These are phyloP conservation scores for Scutellaria baicalensis DNA, from an alignment of 257 asterid species.

Conservation along the genomic window DNA sequence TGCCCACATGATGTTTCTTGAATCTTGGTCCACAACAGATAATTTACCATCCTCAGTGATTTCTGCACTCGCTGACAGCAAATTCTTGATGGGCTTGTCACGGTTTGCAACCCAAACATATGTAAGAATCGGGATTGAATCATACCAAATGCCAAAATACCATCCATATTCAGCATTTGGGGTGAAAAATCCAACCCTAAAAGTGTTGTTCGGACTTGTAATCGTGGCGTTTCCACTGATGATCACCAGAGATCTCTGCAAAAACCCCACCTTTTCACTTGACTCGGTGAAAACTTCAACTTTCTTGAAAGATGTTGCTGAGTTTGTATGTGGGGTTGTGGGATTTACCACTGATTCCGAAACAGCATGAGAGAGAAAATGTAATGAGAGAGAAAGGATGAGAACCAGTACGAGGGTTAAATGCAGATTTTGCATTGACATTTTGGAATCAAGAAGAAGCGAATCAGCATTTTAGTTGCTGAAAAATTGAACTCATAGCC, in stretches of 20 bases:
- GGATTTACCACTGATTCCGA: constrained; percentile 19
- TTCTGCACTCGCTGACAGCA: constrained; percentile 32
- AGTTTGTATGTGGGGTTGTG: constrained; percentile 8
- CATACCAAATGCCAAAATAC: constrained; percentile 75
- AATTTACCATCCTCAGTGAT: constrained; percentile 44
- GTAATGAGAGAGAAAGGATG: constrained; percentile 14
- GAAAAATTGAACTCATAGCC: background rate
- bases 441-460: constrained; percentile 15
- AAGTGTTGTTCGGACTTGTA: constrained; percentile 47
- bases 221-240: constrained; percentile 43
- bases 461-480: constrained; percentile 23
- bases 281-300: background rate
- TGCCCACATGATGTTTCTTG: constrained; percentile 40
- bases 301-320: constrained; percentile 10
- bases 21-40: constrained; percentile 34
- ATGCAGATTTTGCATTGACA: constrained; percentile 15
- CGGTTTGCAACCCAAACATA: constrained; percentile 83
- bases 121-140: constrained; percentile 54
- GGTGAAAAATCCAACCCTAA: constrained; percentile 53
- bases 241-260: constrained; percentile 21
- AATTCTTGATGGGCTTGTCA: constrained; percentile 45
- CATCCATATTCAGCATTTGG: constrained; percentile 36
- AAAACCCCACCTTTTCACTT: constrained; percentile 24
- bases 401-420: constrained; percentile 8
- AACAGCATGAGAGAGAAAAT: constrained; percentile 8